These are phyloP conservation scores for Alternaria longipes DNA, from an alignment of 2,329 filamentous ascomycete genomes.

Conservation along the genomic window DNA sequence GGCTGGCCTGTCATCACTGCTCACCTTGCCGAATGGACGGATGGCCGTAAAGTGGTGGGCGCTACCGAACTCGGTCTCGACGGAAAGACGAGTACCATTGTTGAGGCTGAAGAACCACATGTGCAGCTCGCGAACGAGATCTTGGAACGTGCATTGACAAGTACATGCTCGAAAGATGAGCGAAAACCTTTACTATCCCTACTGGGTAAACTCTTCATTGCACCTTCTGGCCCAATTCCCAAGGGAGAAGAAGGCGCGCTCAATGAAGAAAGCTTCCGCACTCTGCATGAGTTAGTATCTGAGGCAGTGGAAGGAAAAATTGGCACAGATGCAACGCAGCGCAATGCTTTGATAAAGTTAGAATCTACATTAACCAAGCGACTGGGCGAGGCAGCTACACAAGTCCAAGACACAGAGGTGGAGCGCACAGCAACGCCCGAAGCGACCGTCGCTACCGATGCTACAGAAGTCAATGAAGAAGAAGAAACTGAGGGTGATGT, in stretches of 20 bases:
- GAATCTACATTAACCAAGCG: conserved; percentile 62
- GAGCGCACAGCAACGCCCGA: conserved; percentile 22
- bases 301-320: conserved; percentile 60
- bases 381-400: conserved; percentile 51
- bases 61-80: conserved; percentile 58
- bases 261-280: conserved; percentile 35
- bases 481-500: conserved; percentile 21
- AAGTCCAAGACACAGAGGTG: conserved; percentile 19
- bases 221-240: conserved; percentile 61
- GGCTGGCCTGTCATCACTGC: conserved; percentile 79
- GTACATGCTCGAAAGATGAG: conserved; percentile 76
- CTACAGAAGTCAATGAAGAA: conserved; percentile 16
- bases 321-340: conserved; percentile 62
- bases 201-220: conserved; percentile 82
- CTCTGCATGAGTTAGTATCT: conserved; percentile 56
- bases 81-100: conserved; percentile 63
- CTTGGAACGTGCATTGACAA: conserved; percentile 75
- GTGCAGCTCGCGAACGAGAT: conserved; percentile 80
- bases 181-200: conserved; percentile 73
- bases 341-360: conserved; percentile 65
- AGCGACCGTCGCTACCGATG: conserved; percentile 23
- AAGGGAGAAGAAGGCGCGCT: conserved; percentile 26
- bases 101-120: conserved; percentile 79
- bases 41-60: conserved; percentile 79
- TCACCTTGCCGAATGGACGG: conserved; percentile 93